These are phyloP conservation scores for Podospora tetraspora DNA, from an alignment of 495 filamentous ascomycete species.

Conservation along the genomic window DNA sequence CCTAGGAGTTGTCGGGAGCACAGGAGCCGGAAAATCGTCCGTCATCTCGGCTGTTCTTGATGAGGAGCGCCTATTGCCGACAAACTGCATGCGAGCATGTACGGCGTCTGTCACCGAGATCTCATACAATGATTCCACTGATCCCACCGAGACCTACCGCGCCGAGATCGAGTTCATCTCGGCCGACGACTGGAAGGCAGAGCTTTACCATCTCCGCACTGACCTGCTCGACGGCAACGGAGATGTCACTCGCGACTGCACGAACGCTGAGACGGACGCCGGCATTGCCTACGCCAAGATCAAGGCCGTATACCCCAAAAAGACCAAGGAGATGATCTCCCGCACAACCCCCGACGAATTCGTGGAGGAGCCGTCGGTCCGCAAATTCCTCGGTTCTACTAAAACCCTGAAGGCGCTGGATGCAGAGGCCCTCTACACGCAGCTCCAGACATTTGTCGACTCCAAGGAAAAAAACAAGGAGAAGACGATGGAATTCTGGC, in stretches of 20 bases:
- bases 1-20: slow-evolving; percentile 56
- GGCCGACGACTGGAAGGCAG: slow-evolving; percentile 52
- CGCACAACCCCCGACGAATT: slow-evolving; percentile 38
- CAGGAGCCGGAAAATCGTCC: slow-evolving; percentile 55
- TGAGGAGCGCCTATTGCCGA: slow-evolving; percentile 42
- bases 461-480: slow-evolving; percentile 31
- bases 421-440: slow-evolving; percentile 25
- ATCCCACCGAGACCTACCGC: slow-evolving; percentile 44
- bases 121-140: slow-evolving; percentile 51
- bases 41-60: slow-evolving; percentile 56
- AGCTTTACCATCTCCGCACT: slow-evolving; percentile 46
- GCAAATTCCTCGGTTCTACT: slow-evolving; percentile 45
- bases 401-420: slow-evolving; percentile 38
- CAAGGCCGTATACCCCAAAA: slow-evolving; percentile 58
- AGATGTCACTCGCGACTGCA: slow-evolving; percentile 40
- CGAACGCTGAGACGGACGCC: slow-evolving; percentile 47
- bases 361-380: slow-evolving; percentile 37
- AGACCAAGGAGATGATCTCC: slow-evolving; percentile 49
- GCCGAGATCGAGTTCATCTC: slow-evolving; percentile 63
- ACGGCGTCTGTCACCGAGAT: slow-evolving; percentile 64
- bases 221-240: slow-evolving; percentile 48
- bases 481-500: slow-evolving; percentile 54
- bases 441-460: slow-evolving; percentile 32
- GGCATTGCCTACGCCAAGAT: slow-evolving; percentile 61
- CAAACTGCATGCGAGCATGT: slow-evolving; percentile 49